Evolutionary conservation across 163 green algal genomes (phyloP), one percentile per base, ranked within the genome.

Genomic region (Chlorella variabilis): DNA sequence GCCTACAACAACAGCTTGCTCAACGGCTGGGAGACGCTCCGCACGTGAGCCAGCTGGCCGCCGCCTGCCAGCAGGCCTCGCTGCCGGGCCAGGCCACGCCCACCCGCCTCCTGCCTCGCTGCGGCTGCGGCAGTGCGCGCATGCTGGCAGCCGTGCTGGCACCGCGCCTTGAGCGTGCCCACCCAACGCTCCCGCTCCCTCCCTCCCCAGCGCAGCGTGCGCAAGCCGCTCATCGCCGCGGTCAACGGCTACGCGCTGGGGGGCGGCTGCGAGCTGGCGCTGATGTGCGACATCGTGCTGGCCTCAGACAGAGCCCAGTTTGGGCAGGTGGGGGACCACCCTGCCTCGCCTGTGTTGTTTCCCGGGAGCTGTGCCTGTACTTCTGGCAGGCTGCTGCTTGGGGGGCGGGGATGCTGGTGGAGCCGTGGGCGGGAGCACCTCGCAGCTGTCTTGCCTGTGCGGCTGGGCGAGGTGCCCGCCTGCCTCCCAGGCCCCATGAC

Each of bases 161-260:
- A n/a, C n/a, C n/a, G n/a, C n/a, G n/a, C n/a, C n/a, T n/a, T n/a
- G n/a, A n/a, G n/a, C n/a, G n/a, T n/a, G n/a, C n/a, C n/a, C n/a
- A n/a, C n/a, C n/a, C n/a, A n/a, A n/a, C n/a, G n/a, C n/a, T n/a
- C n/a, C n/a, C n/a, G n/a, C n/a, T n/a, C n/a, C n/a, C n/a, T n/a
- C n/a, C n/a, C n/a, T n/a, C n/a, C n/a, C n/a, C n/a, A n/a, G n/a
- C 18, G 34, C 73, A 80, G 73, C 13, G 81, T 94, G 13, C 83
- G 84, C 39, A 94, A 91, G 82, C 94, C 94, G 7, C 78, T 96
- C 9, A 92, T 97, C 38, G 94, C 91, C 8, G 93, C 93, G 5
- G 92, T 98, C n/a, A 93, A 96, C 58, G 94, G 94, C 13, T 89
- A 91, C 17, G 92, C 93, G 0, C 83, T 97, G 33, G 94, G 94